These are phyloP conservation scores for Globisporangium perplexum DNA, from an alignment of 352 stramenopile genomes.

Conservation along the genomic window DNA sequence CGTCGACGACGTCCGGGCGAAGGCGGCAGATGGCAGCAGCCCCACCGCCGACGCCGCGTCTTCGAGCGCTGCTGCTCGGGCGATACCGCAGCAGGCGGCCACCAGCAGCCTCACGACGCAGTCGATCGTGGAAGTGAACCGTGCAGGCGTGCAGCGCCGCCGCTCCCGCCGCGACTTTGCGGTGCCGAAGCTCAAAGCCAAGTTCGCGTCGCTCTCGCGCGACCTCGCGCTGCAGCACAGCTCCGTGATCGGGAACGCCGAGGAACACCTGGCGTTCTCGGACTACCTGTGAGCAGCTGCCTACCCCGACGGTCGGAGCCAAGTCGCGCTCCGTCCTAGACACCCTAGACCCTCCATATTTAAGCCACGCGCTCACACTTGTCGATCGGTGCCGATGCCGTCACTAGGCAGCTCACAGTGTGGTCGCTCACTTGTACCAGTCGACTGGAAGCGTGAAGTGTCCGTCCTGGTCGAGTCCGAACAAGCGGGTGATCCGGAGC, in stretches of 20 bases:
- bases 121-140: slow-evolving; percentile 58
- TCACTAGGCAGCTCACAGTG: too few relatives aligned
- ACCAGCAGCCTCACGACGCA: slow-evolving; percentile 25
- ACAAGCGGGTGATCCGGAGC: slow-evolving; percentile 28
- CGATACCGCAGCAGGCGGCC: slow-evolving; percentile 1
- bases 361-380: too few relatives aligned
- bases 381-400: too few relatives aligned
- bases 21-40: neutral
- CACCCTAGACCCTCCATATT: neutral
- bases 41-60: neutral
- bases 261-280: slow-evolving; percentile 71
- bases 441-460: neutral
- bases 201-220: slow-evolving; percentile 56
- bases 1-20: slow-evolving; percentile 20
- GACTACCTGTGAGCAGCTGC: slow-evolving; percentile 58
- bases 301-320: too few relatives aligned
- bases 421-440: neutral
- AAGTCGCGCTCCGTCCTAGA: too few relatives aligned
- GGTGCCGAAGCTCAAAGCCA: slow-evolving; percentile 66
- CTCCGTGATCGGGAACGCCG: slow-evolving; percentile 30
- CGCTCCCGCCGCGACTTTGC: slow-evolving; percentile 49
- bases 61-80: neutral
- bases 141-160: slow-evolving; percentile 27
- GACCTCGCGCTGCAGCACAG: slow-evolving; percentile 46
- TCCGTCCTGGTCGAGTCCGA: slow-evolving; percentile 32